A percentile compares a stretch with the other conserved stretches of the same genome.
Conservation (phyloP, 495 filamentous ascomycete species). For the Sordaria brevicollis region DNA sequence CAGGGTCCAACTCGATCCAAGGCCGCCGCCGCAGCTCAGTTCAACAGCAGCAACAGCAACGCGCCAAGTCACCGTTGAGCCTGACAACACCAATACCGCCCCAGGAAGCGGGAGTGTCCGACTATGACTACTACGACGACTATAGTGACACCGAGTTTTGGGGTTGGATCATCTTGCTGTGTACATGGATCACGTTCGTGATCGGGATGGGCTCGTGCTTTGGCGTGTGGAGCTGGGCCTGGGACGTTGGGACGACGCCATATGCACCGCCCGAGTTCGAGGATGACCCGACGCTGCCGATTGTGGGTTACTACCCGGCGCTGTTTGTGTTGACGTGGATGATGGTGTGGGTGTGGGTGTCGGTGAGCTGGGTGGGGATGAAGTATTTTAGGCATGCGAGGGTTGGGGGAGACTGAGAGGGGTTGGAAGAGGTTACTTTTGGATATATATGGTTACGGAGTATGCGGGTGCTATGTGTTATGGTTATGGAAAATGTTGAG, state of each 20-base stretch:
- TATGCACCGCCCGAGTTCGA: constrained; percentile 88
- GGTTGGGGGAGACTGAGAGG: constrained; percentile 44
- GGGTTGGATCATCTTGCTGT: constrained; percentile 84
- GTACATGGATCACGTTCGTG: constrained; percentile 92
- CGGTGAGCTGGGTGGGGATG: constrained; percentile 96
- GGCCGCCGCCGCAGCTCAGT: constrained; percentile 37
- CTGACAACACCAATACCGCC: constrained; percentile 29
- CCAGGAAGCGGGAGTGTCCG: constrained; percentile 25
- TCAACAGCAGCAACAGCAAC: constrained; percentile 33
- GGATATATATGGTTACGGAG: neutral
- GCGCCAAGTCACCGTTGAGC: constrained; percentile 53
- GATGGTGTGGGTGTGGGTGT: constrained; percentile 98
- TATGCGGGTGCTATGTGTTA: neutral
- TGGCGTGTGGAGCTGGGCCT: constrained; percentile 99
- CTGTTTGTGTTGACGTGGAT: constrained; percentile 84
- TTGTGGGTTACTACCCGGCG: constrained; percentile 94
- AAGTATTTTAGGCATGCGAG: constrained; percentile 98
- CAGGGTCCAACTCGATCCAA: constrained; percentile 18
- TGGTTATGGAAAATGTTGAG: neutral
- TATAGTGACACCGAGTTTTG: constrained; percentile 92
- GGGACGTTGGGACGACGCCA: constrained; percentile 95
- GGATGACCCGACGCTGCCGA: constrained; percentile 85
- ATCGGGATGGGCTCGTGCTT: constrained; percentile 91
- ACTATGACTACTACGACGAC: constrained; percentile 48
- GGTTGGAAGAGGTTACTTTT: neutral